phyloP scores from a whole-genome alignment of 108 stramenopile genomes.

The Cylindrotheca closterium region DNA sequence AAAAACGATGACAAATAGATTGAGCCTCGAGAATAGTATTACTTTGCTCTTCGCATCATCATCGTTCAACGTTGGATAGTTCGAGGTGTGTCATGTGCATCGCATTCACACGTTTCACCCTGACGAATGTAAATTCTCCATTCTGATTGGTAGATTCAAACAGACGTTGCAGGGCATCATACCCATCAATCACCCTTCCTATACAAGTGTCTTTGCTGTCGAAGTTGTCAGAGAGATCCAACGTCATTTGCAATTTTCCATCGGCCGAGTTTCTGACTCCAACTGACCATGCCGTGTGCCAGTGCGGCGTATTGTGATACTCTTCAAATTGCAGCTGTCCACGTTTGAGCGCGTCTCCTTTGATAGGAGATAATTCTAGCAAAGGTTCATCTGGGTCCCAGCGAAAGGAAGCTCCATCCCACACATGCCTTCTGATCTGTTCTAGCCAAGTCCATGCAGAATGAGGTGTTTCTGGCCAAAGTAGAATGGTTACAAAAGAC shows the following conservation, averaged over 20 bases:
- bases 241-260: slow-evolving; percentile 11
- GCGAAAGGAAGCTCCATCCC: slow-evolving; percentile 30
- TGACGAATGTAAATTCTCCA: no score
- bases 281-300: slow-evolving; percentile 32
- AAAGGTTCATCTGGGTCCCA: slow-evolving; percentile 9
- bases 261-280: slow-evolving; percentile 17
- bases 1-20: no score
- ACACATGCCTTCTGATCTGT: slow-evolving; percentile 33
- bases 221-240: slow-evolving; percentile 45
- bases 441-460: slow-evolving; percentile 43
- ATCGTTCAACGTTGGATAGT: neutral
- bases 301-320: neutral
- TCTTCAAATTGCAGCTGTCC: slow-evolving; percentile 18
- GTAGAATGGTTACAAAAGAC: slow-evolving; percentile 19
- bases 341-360: neutral
- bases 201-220: neutral
- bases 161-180: no score
- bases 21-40: neutral
- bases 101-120: no score
- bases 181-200: no score
- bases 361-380: slow-evolving; percentile 3
- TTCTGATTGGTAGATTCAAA: no score
- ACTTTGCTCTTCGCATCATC: no score
- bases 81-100: neutral
- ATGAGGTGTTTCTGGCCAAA: slow-evolving; percentile 54